Evolutionary conservation across 768 basidiomycete genomes (phyloP), one percentile per base, ranked within the genome.

Genomic region (Naematelia aurantialba): DNA sequence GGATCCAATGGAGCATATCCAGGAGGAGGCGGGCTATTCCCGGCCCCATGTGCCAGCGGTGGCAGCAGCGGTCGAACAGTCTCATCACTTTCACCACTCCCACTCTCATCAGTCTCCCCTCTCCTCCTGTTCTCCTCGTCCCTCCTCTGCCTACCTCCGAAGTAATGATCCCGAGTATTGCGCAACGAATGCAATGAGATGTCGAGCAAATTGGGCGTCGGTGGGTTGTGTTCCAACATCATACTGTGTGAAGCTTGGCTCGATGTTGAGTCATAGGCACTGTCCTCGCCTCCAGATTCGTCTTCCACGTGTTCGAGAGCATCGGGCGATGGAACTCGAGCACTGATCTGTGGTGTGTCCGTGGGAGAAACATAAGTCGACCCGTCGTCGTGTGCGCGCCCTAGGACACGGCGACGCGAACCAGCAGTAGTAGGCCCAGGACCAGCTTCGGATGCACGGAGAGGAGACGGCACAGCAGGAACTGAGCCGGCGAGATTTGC

Each of bases 121-220:
- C n/a, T 55, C 46, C 17, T 63, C 60, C 10, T 30, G 25, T 46
- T 30, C 69, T 21, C 34, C 34, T 57, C 59, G 25, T 57, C 55
- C 13, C 24, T 21, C 19, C 27, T 48, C 47, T 54, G 52, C 45
- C 69, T 58, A 31, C 74, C 60, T 22, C 74, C 68, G 62, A 73
- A 75, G 49, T 71, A 72, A 29, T 72, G 51, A 42, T 69, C 55
- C 30, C 63, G 58, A 13, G 60, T 61, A 14, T 59, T 64, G 21
- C 74, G 62, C 21, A 80, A 55, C 1, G 77, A 73, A 19, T 79
- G 78, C 42, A 81, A 65, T 12, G 76, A 78, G 42, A 81, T 80
- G 50, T 81, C 80, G 3, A 79, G 62, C 39, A 78, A 55, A 54
- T 79, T 79, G 0, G 80, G 80, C 31, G 80, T 81, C 13, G 80